Base-by-base conservation (phyloP, 805 yeast species). In the Candida silvatica region DNA sequence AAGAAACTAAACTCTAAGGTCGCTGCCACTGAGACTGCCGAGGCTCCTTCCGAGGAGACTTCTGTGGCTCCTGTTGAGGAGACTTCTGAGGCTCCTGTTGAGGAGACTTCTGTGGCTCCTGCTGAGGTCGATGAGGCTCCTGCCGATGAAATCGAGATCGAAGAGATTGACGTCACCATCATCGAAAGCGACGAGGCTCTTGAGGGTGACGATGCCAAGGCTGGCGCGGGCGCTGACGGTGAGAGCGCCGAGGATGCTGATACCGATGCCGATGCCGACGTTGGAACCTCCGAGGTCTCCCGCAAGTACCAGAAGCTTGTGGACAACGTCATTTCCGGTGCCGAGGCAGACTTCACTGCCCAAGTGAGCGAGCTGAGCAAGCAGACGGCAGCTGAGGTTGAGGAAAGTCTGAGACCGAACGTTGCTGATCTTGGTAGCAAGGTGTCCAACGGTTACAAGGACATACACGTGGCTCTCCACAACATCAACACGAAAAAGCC, bases 341-440 rank as follows among this genome's bases (percentile, higher is more conserved):
- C 72, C 3, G 42, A 58, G 27, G 48, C 46, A 11, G 61, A 64
- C 33, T 67, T 69, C 37, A 55, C 61, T 24, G 39, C 42, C 2
- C 64, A 69, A 19, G 54, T 68, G 8, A 41, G 46, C 4, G 44
- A 45, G 4, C 34, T 62, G 6, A 60, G 62, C 26, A 30, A 40
- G 1, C 41, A 42, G 6, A 48, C 53, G 18, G 39, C 62, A 12
- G 41, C 42, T 4, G 41, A 48, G 3, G 37, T 62, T 8, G 50
- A 51, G 26, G 57, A 60, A 4, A 31, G 37, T 3, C 40, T 71
- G 24, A 59, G 54, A n/a, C 49, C 54, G 3, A 38, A 46, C n/a
- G 44, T 71, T 12, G 61, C 57, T 41, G 44, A 48, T 1, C 48
- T 66, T 31, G 46, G 64, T 11, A 42, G 42, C 46, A 40, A 32